A percentile compares a stretch with the other conserved stretches of the same genome.
Evolutionary conservation across 345 rosid genomes (phyloP).

Genomic region (Euphorbia pulcherrima): DNA sequence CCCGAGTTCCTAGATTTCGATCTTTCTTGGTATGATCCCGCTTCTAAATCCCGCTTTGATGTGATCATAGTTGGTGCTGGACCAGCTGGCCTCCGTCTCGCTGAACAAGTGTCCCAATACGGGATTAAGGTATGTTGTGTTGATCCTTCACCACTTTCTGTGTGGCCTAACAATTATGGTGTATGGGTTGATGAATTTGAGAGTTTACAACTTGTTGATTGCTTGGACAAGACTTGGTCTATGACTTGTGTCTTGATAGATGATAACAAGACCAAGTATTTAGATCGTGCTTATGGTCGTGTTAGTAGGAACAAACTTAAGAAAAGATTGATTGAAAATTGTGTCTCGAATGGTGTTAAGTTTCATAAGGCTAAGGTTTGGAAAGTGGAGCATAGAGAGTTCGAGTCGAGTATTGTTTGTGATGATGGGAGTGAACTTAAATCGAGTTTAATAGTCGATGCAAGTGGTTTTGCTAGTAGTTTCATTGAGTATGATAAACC

Average conservation of each 20-base stretch:
- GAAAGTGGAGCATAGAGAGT: slow-evolving; percentile 54
- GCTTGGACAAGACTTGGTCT: slow-evolving; percentile 58
- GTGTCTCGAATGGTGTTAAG: slow-evolving; percentile 42
- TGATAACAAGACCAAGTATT: slow-evolving; percentile 43
- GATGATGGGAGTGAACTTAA: slow-evolving; percentile 52
- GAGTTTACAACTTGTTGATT: slow-evolving; percentile 45
- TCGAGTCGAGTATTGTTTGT: slow-evolving; percentile 41
- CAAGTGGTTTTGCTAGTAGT: slow-evolving; percentile 49
- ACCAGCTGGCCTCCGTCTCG: slow-evolving; percentile 63
- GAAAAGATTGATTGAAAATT: slow-evolving; percentile 40
- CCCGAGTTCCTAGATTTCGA: slow-evolving; percentile 38
- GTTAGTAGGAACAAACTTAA: slow-evolving; percentile 47
- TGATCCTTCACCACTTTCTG: slow-evolving; percentile 62
- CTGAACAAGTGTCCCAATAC: slow-evolving; percentile 47
- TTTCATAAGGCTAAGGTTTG: slow-evolving; percentile 59
- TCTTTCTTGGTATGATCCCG: slow-evolving; percentile 37
- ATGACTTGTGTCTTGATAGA: slow-evolving; percentile 43
- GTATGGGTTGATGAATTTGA: slow-evolving; percentile 76
- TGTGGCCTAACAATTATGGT: slow-evolving; percentile 64
- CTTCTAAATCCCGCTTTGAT: slow-evolving; percentile 36
- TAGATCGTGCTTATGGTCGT: slow-evolving; percentile 59
- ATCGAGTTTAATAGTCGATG: slow-evolving; percentile 57
- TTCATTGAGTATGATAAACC: slow-evolving; percentile 46
- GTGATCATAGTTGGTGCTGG: slow-evolving; percentile 62
- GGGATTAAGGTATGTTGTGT: slow-evolving; percentile 64